Evolutionary conservation across 768 basidiomycete genomes (phyloP), one percentile per base, ranked within the genome.

Genomic region (Mycena capillaripes): DNA sequence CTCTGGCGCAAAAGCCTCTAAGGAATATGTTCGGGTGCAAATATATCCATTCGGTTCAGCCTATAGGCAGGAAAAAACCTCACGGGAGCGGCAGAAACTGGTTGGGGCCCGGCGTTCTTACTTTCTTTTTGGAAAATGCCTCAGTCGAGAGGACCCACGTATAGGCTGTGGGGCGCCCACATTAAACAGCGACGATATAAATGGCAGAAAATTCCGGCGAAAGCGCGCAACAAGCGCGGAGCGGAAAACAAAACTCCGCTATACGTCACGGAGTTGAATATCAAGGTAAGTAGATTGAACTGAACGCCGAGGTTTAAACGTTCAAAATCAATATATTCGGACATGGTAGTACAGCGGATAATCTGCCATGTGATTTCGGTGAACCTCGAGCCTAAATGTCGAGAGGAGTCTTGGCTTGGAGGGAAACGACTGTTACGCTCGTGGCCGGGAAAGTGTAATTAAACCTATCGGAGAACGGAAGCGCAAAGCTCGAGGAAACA

Each of bases 391-490:
- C 30, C 52, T 66, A 53, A 21, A 66, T 29, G 25, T 48, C 44
- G 32, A 72, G 71, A 46, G 57, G 46, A 29, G 57, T 64, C 36
- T 42, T 32, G 38, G 73, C 73, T 61, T 79, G 72, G 32, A 79
- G 69, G 19, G 76, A 61, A 27, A 83, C 60, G 8, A 82, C 78
- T 1, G 79, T 83, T 34, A 82, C 76, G 66, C 83, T 82, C 63
- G 76, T 82, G 2, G 81, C 80, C 1, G 81, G 80, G 79, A 82
- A 82, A 14, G 81, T 80, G 65, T 80, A 81, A 69, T 82, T 81
- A 66, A 81, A 79, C 69, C 77, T 76, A 59, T 80, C 78, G 34
- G 78, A 67, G 40, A 77, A 66, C 11, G 78, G 81, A 23, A 83
- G 74, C n/a, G 78, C 78, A 50, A 77, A 79, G 44, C 74, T 79